Conservation (phyloP, 1,139 yeast species). For the Blastobotrys malaysiensis region DNA sequence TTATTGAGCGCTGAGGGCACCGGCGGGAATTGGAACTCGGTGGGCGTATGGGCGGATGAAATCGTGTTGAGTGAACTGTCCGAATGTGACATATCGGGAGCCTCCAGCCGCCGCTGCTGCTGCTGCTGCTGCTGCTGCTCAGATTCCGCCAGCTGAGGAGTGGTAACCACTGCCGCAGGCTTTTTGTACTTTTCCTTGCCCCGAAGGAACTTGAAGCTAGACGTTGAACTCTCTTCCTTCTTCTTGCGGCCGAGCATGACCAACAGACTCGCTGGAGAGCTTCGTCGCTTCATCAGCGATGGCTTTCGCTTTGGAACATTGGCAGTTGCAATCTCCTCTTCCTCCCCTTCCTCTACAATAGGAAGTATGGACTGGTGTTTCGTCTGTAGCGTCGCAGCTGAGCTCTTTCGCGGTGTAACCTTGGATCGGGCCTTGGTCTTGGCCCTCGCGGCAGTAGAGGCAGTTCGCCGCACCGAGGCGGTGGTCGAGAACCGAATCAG, state of each 20-base stretch:
- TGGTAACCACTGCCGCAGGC: not conserved
- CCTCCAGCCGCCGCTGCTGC: not conserved
- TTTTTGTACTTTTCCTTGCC: not conserved
- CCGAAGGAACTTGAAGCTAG: not conserved
- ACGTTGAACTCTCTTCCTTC: not conserved
- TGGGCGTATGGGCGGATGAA: not conserved
- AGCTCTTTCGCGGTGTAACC: too few species aligned
- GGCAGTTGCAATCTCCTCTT: too few species aligned
- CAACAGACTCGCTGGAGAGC: not conserved
- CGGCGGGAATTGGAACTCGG: not conserved
- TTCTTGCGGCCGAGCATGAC: not conserved
- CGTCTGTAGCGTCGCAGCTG: not conserved
- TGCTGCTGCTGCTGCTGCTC: too few species aligned
- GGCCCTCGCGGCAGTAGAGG: not conserved
- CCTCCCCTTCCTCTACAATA: not conserved
- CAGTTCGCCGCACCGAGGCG: conserved; percentile 9
- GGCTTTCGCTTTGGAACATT: not conserved
- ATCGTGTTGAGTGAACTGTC: not conserved
- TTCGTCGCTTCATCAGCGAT: not conserved
- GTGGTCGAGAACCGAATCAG: conserved; percentile 28
- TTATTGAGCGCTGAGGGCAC: not conserved
- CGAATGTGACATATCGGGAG: not conserved
- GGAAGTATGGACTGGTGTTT: not conserved
- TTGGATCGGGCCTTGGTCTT: not conserved
- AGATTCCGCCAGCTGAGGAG: too few species aligned